Base-by-base conservation (phyloP, 2,329 filamentous ascomycete species). In the Trichothecium sympodiale region DNA sequence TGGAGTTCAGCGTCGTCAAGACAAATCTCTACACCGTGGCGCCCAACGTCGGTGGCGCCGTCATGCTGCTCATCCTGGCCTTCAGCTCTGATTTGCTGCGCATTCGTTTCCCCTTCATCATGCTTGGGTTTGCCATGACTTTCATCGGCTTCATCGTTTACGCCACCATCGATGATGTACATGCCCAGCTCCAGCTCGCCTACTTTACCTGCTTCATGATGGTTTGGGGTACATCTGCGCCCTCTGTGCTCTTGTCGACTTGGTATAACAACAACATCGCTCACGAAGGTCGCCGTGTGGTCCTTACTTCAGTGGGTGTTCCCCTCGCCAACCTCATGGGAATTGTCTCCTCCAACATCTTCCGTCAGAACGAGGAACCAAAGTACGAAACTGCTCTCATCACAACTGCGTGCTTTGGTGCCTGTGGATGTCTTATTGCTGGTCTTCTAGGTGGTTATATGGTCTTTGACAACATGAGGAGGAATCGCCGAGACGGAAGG, bases 21-120 rank as follows among this genome's bases (percentile, higher is more conserved):
- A 87, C 83, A 0, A 89, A 91, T 47, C 66, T 89, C 1, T 87
- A 83, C 57, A 88, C 83, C 0, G 83, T 89, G 0, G 84, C 83
- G 0, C 84, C 84, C 2, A 89, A 88, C 47, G 69, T 85, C 31
- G 75, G 74, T 0, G 84, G 83, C 2, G 81, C 83, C 0, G 70
- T 72, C 1, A 78, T 86, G 67, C 63, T 88, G 3, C 62, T 89
- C 0, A 58, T 87, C 12, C 63, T 88, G 0, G 83, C 81, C 0
- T 88, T 86, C 46, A 57, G 69, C 4, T 83, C 77, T 3, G 83
- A 89, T 49, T 67, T 64, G 35, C 64, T 69, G 4, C 67, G 77
- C n/a, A 60, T 79, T 15, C 72, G 82, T 3, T 83, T 80, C 37
- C 81, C 82, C 0, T 87, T 87, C 52, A 80, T 89, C 45, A 74